phyloP scores from a whole-genome alignment of 179 eudicot species.

The Silene noctiflora region DNA sequence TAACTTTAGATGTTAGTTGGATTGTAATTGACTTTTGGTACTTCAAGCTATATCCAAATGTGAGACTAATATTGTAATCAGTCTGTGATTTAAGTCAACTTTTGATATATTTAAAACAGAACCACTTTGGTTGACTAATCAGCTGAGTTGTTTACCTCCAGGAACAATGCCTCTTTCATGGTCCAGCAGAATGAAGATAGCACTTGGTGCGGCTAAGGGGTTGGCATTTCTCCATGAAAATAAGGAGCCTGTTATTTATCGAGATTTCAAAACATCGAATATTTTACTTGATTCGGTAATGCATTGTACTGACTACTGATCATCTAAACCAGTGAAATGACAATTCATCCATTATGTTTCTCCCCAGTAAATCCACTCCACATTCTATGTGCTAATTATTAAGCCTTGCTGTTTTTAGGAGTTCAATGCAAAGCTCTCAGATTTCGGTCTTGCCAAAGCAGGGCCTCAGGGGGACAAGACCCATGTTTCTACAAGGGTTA shows the following conservation, averaged over 20 bases:
- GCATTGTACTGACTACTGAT: neutral
- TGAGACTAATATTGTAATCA: neutral
- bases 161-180: conserved; percentile 51
- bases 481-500: conserved; percentile 49
- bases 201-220: conserved; percentile 49
- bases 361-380: neutral
- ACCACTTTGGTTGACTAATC: conserved; percentile 22
- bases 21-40: conserved; percentile 13
- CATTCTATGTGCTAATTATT: neutral
- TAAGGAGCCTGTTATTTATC: conserved; percentile 40
- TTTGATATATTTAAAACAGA: neutral
- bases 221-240: conserved; percentile 47
- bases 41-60: neutral
- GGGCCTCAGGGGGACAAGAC: conserved; percentile 56
- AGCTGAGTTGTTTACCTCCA: conserved; percentile 16
- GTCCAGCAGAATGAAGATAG: conserved; percentile 46
- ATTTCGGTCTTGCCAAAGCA: conserved; percentile 51
- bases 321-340: neutral
- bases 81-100: neutral
- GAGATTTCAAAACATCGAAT: conserved; percentile 48
- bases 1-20: conserved; percentile 12
- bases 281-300: conserved; percentile 45
- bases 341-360: neutral
- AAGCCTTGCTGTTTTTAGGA: conserved; percentile 30
- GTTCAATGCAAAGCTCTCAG: conserved; percentile 53